Evolutionary conservation across 108 stramenopile species (phyloP).

Genomic region (Pseudonitzschia pungens): DNA sequence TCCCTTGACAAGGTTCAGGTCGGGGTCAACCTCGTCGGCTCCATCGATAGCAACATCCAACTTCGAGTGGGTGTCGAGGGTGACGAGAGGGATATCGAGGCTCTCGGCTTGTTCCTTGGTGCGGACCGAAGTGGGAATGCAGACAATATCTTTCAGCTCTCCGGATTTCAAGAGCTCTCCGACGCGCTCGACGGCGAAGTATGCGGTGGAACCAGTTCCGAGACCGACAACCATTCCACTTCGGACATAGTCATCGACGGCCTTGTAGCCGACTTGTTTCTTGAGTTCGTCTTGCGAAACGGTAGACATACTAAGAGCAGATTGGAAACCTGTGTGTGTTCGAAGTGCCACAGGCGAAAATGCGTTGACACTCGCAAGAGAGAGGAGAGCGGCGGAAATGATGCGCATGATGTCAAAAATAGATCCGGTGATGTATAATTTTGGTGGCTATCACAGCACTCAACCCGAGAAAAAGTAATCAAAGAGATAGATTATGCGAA

Average conservation of each 20-base stretch:
- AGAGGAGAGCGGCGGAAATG: conserved; percentile 28
- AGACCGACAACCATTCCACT: conserved; percentile 99
- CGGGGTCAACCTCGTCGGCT: conserved; percentile 96
- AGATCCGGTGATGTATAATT: not conserved
- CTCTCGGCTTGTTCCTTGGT: conserved; percentile 95
- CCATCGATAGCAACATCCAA: conserved; percentile 99
- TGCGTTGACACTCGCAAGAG: conserved; percentile 26
- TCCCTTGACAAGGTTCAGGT: conserved; percentile 96
- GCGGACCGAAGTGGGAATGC: conserved; percentile 96
- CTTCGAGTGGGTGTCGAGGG: conserved; percentile 91
- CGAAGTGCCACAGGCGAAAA: conserved; percentile 32
- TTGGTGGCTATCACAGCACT: no score
- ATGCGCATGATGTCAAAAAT: conserved; percentile 33
- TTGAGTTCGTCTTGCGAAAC: conserved; percentile 86
- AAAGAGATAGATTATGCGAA: not conserved
- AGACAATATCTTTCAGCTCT: conserved; percentile 92
- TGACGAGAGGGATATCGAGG: conserved; percentile 92
- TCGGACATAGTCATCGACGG: conserved; percentile 90
- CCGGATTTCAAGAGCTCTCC: conserved; percentile 88
- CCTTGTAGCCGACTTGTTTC: conserved; percentile 89
- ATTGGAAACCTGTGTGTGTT: conserved; percentile 15
- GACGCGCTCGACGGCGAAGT: conserved; percentile 98
- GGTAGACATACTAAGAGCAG: conserved; percentile 29
- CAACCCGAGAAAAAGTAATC: not conserved
- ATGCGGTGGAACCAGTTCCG: conserved; percentile 98